phyloP scores from a whole-genome alignment of 148 eudicot genomes.

The Spergularia bocconei region DNA sequence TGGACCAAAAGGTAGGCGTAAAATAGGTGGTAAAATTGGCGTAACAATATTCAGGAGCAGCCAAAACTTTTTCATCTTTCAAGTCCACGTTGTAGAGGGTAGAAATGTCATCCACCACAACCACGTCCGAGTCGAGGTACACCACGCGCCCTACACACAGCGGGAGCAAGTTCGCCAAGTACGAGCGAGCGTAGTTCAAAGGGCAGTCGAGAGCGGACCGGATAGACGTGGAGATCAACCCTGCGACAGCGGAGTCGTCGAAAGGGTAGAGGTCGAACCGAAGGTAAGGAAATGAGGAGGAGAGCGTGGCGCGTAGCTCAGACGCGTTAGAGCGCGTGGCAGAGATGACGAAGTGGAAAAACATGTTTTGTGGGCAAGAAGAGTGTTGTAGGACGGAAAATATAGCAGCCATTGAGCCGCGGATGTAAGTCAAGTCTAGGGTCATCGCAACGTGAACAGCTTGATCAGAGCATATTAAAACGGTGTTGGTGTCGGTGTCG shows the following conservation, averaged over 20 bases:
- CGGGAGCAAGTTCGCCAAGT: conserved; percentile 57
- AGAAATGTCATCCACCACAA: conserved; percentile 63
- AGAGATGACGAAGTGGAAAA: conserved; percentile 67
- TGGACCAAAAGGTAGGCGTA: conserved; percentile 70
- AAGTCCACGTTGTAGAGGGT: conserved; percentile 37
- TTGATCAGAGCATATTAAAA: conserved; percentile 37
- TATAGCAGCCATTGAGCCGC: conserved; percentile 84
- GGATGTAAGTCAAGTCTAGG: conserved; percentile 68
- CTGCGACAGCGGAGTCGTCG: conserved; percentile 42
- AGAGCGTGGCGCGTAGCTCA: conserved; percentile 41
- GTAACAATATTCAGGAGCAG: conserved; percentile 77
- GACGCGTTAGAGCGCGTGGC: conserved; percentile 38
- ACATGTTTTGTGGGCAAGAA: conserved; percentile 65
- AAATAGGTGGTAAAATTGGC: conserved; percentile 75
- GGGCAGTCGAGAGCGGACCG: conserved; percentile 93
- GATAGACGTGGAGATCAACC: conserved; percentile 75
- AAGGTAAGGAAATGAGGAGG: conserved; percentile 60
- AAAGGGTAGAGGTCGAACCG: conserved; percentile 56
- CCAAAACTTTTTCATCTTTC: conserved; percentile 36
- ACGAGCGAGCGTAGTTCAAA: conserved; percentile 64
- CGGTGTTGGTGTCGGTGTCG: not conserved
- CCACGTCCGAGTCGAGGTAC: conserved; percentile 68
- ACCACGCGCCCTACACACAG: conserved; percentile 50
- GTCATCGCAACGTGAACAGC: conserved; percentile 89
- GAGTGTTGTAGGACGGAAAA: conserved; percentile 80